Evolutionary conservation across 2,329 filamentous ascomycete species (phyloP).

Genomic region (Hawksworthiomyces lignivorus): DNA sequence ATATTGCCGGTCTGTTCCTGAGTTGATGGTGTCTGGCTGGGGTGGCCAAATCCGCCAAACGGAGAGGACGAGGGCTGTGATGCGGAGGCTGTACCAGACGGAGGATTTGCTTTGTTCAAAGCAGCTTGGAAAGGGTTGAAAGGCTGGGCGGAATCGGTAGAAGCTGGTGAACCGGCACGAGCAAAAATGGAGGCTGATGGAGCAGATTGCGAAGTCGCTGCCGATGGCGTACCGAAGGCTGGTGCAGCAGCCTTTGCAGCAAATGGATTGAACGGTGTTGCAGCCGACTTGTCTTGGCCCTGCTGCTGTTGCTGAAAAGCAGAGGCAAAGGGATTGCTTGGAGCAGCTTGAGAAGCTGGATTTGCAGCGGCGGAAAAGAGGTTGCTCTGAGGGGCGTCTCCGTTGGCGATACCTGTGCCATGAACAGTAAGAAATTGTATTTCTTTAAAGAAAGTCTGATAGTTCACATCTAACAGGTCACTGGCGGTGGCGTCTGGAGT

Average conservation of each 20-base stretch:
- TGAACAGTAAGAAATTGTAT: too few relatives aligned
- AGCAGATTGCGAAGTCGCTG: too few relatives aligned
- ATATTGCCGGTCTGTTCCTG: neutral
- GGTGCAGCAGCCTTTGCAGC: neutral
- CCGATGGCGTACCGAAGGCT: neutral
- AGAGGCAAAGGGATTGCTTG: constrained; percentile 4
- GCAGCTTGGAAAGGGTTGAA: constrained; percentile 8
- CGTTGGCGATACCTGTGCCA: too few relatives aligned
- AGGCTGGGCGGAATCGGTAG: neutral
- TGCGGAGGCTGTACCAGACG: neutral
- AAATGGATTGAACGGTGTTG: constrained; percentile 6
- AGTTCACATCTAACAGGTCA: too few relatives aligned
- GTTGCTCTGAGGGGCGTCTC: too few relatives aligned
- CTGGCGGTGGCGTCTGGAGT: too few relatives aligned
- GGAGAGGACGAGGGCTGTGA: neutral
- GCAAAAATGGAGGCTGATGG: too few relatives aligned
- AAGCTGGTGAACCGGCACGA: too few relatives aligned
- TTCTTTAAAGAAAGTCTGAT: too few relatives aligned
- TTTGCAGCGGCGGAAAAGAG: too few relatives aligned
- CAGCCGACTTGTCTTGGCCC: neutral
- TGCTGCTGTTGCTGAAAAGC: neutral
- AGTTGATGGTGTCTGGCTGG: neutral
- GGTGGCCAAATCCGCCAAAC: constrained; percentile 1
- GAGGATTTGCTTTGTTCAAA: neutral
- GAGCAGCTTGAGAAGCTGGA: too few relatives aligned